Conservation (phyloP, 2,329 filamentous ascomycete genomes). For the Chrysoporthe deuterocubensis region DNA sequence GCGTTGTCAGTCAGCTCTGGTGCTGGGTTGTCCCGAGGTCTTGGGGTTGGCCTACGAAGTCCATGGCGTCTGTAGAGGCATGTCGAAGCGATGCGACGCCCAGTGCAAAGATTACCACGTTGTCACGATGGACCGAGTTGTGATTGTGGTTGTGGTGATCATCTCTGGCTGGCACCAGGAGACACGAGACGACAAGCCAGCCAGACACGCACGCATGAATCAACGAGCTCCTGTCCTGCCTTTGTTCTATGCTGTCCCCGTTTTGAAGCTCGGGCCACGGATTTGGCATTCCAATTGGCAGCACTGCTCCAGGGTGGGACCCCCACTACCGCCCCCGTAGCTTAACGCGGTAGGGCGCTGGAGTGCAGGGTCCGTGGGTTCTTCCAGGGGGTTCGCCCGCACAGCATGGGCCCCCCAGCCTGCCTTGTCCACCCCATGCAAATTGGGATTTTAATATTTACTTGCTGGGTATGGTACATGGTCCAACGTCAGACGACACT, state of each 20-base stretch:
- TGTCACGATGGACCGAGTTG: not conserved
- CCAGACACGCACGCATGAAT: constrained; percentile 9
- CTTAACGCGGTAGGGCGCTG: not conserved
- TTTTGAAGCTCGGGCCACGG: constrained; percentile 15
- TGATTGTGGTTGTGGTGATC: not conserved
- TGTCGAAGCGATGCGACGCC: constrained; percentile 25
- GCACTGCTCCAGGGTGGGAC: not conserved
- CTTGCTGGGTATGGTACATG: not conserved
- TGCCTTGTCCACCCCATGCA: not conserved
- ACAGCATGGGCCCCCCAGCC: not conserved
- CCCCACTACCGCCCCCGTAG: not conserved
- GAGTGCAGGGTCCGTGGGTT: not conserved
- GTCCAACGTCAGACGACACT: not conserved
- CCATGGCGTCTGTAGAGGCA: constrained; percentile 30
- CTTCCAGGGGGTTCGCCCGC: not conserved
- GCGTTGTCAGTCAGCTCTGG: constrained; percentile 22
- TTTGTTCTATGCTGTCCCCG: constrained; percentile 6
- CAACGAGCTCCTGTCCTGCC: constrained; percentile 4
- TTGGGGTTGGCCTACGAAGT: constrained; percentile 27
- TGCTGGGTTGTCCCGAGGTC: not conserved
- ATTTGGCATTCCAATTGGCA: constrained; percentile 2
- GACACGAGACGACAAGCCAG: not conserved
- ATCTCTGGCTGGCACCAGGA: not conserved
- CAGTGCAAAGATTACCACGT: not conserved
- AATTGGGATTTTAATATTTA: not conserved